phyloP scores from a whole-genome alignment of 495 filamentous ascomycete genomes.

The Aspergillus diversus region DNA sequence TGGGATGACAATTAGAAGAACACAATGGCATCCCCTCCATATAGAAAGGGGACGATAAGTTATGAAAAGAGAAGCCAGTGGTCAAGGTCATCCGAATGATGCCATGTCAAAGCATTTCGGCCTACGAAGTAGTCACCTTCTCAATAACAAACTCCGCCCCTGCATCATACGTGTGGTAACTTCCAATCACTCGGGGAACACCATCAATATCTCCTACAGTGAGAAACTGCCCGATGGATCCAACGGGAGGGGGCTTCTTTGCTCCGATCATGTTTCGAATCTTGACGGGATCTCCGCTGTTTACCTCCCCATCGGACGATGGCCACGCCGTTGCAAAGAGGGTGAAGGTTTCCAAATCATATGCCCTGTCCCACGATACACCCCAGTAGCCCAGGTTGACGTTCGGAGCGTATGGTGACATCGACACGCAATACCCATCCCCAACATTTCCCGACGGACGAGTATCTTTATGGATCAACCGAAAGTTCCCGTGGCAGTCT shows the following conservation, averaged over 20 bases:
- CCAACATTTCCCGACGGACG: conserved; percentile 1
- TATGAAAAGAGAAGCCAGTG: not conserved
- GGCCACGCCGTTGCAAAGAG: conserved; percentile 1
- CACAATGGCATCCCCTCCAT: no score
- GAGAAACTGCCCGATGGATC: not conserved
- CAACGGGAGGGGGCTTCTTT: not conserved
- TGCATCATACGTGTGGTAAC: not conserved
- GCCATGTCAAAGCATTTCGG: not conserved
- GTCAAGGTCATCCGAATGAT: not conserved
- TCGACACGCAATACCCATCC: conserved; percentile 2
- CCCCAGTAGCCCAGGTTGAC: conserved; percentile 7
- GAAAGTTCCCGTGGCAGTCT: conserved; percentile 1
- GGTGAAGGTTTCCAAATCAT: conserved; percentile 8
- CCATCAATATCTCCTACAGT: conserved; percentile 2
- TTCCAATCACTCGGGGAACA: not conserved
- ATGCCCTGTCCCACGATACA: not conserved
- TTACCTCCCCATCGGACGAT: not conserved
- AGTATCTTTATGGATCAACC: not conserved
- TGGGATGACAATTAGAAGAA: no score
- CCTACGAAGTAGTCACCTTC: not conserved
- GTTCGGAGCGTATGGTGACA: not conserved
- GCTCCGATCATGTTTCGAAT: conserved; percentile 9
- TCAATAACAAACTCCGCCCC: conserved; percentile 3
- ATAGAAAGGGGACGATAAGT: no score
- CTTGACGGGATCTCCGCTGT: conserved; percentile 2